These are phyloP conservation scores for Fusarium phyllophilum DNA, from an alignment of 2,329 filamentous ascomycete genomes.

Conservation along the genomic window DNA sequence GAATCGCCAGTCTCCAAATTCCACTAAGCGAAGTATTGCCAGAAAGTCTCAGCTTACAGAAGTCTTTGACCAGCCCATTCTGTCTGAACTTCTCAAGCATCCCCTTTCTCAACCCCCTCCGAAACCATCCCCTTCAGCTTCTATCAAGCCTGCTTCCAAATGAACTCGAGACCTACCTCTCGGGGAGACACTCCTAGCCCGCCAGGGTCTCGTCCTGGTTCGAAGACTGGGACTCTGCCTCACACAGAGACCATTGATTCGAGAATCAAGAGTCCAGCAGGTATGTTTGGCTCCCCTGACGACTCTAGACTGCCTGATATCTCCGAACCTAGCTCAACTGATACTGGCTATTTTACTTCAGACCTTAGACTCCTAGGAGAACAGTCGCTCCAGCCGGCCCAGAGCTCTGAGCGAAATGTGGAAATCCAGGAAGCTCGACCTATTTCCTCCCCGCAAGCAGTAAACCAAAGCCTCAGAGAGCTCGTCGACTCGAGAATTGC, in stretches of 20 bases:
- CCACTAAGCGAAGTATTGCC: too few species aligned
- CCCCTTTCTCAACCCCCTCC: not conserved
- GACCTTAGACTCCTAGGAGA: not conserved
- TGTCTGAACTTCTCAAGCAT: not conserved
- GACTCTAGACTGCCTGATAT: not conserved
- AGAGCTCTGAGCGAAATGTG: not conserved
- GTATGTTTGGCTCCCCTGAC: not conserved
- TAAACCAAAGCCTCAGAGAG: not conserved
- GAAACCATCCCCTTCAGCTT: not conserved
- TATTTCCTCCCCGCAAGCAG: not conserved
- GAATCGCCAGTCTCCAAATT: not conserved
- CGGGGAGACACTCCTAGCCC: not conserved
- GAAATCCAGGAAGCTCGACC: not conserved
- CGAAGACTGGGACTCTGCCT: not conserved
- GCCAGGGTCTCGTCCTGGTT: not conserved
- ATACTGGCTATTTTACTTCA: not conserved
- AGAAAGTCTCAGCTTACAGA: conserved; percentile 1
- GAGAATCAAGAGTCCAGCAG: not conserved
- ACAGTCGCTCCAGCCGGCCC: not conserved
- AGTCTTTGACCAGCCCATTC: not conserved
- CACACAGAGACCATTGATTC: not conserved
- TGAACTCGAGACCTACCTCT: not conserved
- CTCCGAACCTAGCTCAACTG: not conserved
- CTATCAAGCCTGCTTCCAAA: not conserved
- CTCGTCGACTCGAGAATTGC: not conserved